Evolutionary conservation across 2,329 filamentous ascomycete genomes (phyloP).

Genomic region (Microascus cirrosus): DNA sequence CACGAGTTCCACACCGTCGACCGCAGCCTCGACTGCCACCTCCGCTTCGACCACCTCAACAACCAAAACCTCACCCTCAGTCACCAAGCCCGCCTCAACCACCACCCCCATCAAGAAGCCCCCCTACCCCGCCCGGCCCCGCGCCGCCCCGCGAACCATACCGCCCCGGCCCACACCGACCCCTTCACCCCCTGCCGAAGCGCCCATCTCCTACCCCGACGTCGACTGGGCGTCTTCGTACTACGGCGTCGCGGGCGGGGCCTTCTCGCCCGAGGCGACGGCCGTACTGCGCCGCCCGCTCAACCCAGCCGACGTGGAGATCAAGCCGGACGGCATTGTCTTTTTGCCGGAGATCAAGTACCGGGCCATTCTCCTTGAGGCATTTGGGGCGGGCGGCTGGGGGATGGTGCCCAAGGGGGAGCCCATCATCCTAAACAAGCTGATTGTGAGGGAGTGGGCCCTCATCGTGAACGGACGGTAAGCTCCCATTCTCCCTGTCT

Average conservation of each 20-base stretch:
- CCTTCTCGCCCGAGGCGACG: constrained; percentile 61
- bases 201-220: constrained; percentile 7
- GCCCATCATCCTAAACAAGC: constrained; percentile 70
- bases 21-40: no score
- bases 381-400: constrained; percentile 94
- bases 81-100: no score
- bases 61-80: no score
- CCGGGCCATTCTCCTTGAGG: constrained; percentile 74
- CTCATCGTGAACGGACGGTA: constrained; percentile 81
- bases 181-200: constrained; percentile 6
- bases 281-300: constrained; percentile 59
- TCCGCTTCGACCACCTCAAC: no score
- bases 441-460: constrained; percentile 84
- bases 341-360: constrained; percentile 99
- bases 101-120: no score
- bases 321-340: constrained; percentile 94
- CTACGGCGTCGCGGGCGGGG: constrained; percentile 60
- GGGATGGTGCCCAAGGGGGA: constrained; percentile 82
- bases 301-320: constrained; percentile 69
- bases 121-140: not conserved
- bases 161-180: not conserved
- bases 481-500: constrained; percentile 13
- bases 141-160: not conserved
- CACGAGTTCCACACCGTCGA: no score
- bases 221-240: constrained; percentile 77